These are phyloP conservation scores for Liriodendron chinense DNA, from an alignment of 164 flowering plant genomes.

Conservation along the genomic window DNA sequence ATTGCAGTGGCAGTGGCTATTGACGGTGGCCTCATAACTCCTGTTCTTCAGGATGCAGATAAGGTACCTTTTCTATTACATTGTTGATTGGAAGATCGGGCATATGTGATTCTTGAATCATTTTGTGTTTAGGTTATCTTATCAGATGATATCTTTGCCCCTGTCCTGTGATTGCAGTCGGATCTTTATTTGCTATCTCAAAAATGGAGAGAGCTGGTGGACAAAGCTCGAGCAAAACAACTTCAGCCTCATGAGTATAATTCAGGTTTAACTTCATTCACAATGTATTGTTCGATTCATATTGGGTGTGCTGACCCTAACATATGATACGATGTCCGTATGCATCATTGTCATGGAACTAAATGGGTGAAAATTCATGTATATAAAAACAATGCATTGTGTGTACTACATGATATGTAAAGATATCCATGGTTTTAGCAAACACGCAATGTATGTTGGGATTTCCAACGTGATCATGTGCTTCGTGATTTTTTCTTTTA, in stretches of 20 bases:
- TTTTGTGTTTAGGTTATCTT: background rate
- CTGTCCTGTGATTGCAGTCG: slow-evolving; percentile 40
- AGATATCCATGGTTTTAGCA: background rate
- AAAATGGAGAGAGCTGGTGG: slow-evolving; percentile 84
- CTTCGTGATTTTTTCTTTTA: background rate
- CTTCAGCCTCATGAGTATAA: slow-evolving; percentile 89
- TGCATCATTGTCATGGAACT: background rate
- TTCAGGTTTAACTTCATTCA: slow-evolving; percentile 51
- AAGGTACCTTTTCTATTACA: slow-evolving; percentile 41
- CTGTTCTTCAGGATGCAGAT: slow-evolving; percentile 93
- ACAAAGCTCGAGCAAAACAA: slow-evolving; percentile 82
- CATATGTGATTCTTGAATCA: background rate
- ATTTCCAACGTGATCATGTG: background rate
- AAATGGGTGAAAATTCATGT: background rate
- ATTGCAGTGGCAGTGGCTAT: slow-evolving; percentile 93
- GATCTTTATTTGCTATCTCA: slow-evolving; percentile 80
- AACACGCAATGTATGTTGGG: background rate
- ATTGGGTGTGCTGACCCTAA: background rate
- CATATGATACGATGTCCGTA: background rate
- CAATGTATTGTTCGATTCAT: background rate
- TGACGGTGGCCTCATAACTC: slow-evolving; percentile 90
- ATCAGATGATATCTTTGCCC: background rate
- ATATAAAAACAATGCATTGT: background rate
- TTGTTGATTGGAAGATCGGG: background rate
- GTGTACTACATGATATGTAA: background rate